Evolutionary conservation across 106 monocot genomes (phyloP).

Genomic region (Acorus gramineus): DNA sequence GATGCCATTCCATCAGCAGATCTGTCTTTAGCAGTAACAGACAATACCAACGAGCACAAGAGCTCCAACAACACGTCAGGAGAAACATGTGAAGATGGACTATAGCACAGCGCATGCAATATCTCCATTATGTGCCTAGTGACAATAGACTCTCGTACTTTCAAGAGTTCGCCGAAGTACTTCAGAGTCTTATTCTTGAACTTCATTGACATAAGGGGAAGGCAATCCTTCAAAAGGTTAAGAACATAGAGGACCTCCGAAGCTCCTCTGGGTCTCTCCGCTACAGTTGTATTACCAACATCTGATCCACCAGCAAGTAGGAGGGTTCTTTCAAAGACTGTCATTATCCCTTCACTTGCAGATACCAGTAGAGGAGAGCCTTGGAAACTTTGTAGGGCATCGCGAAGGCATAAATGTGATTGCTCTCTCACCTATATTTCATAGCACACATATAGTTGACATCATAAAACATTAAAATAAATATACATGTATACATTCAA

Average conservation of each 20-base stretch:
- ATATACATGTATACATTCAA: too few species aligned
- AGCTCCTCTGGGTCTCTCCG: conserved; percentile 49
- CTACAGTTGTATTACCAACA: conserved; percentile 11
- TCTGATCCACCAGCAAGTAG: conserved; percentile 77
- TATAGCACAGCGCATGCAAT: conserved; percentile 51
- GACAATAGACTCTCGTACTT: conserved; percentile 50
- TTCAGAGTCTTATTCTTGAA: conserved; percentile 38
- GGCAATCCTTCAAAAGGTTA: conserved; percentile 50
- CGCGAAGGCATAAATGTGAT: conserved; percentile 42
- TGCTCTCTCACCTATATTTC: conserved; percentile 65
- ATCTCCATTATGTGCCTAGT: conserved; percentile 71
- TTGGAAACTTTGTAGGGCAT: conserved; percentile 58
- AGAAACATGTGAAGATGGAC: conserved; percentile 32
- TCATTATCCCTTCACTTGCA: conserved; percentile 71
- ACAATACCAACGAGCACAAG: conserved; percentile 51
- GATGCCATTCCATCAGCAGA: conserved; percentile 71
- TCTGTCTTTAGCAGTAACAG: conserved; percentile 37
- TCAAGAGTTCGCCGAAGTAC: conserved; percentile 49
- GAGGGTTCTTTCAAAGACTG: conserved; percentile 55
- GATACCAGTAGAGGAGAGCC: conserved; percentile 33
- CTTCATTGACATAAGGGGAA: conserved; percentile 56
- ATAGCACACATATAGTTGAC: background rate
- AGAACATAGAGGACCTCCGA: conserved; percentile 58
- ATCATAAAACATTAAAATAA: background rate
- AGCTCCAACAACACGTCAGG: conserved; percentile 51